These are phyloP conservation scores for Phytophthora pseudosyringae DNA, from an alignment of 352 stramenopile genomes.

Conservation along the genomic window DNA sequence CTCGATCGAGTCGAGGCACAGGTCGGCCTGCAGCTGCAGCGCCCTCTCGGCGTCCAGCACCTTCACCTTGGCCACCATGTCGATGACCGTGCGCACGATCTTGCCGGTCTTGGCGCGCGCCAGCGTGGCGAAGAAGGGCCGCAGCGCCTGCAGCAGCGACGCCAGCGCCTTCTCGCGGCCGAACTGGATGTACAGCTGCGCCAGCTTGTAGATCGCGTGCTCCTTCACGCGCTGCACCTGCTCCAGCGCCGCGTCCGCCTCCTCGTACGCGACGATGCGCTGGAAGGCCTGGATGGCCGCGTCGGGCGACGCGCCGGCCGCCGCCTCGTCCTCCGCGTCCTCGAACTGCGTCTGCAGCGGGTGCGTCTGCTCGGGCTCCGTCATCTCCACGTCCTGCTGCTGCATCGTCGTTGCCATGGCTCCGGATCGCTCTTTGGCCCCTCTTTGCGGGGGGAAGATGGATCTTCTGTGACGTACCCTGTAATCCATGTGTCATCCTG, in stretches of 20 bases:
- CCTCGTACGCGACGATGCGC: conserved; percentile 77
- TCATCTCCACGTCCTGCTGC: conserved; percentile 76
- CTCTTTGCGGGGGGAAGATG: background rate
- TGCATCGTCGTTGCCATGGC: conserved; percentile 20
- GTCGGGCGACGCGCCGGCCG: conserved; percentile 45
- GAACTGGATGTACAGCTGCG: conserved; percentile 91
- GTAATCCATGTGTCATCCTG: background rate
- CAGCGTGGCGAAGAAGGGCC: conserved; percentile 95
- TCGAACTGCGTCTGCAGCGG: conserved; percentile 81
- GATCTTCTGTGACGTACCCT: conserved; percentile 9
- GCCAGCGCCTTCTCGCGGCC: conserved; percentile 88
- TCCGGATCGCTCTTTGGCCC: conserved; percentile 2
- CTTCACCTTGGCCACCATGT: conserved; percentile 95
- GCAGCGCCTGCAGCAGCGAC: conserved; percentile 85
- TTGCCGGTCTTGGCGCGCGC: conserved; percentile 99
- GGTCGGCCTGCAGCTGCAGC: conserved; percentile 93
- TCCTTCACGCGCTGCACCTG: conserved; percentile 94
- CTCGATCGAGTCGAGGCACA: conserved; percentile 96
- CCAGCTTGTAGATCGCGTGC: conserved; percentile 96
- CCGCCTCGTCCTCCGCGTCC: conserved; percentile 66
- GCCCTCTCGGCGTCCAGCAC: conserved; percentile 89
- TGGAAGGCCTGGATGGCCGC: conserved; percentile 69
- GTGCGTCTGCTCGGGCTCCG: conserved; percentile 67
- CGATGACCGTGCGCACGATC: conserved; percentile 98
- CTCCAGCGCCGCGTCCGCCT: conserved; percentile 58